A percentile compares a stretch with the other conserved stretches of the same genome.
Evolutionary conservation across 805 yeast species (phyloP).

Genomic region (Suhomyces sp.): DNA sequence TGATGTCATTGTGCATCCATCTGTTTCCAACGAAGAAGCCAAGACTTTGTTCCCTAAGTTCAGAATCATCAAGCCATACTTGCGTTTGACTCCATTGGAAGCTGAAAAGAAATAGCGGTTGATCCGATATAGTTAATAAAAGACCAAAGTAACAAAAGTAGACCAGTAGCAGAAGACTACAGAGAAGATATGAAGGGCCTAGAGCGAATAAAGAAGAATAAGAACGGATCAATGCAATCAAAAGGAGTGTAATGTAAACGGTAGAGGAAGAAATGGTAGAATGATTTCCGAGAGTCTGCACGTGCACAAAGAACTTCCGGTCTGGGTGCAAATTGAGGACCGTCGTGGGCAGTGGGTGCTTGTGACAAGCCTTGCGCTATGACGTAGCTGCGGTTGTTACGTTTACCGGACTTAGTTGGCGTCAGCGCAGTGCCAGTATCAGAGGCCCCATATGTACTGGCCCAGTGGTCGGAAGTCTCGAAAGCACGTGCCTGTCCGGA

Average conservation of each 20-base stretch:
- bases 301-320: background rate
- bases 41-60: slow-evolving; percentile 82
- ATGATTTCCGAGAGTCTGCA: background rate
- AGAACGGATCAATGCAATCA: too few species aligned
- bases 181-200: too few species aligned
- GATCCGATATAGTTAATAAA: slow-evolving; percentile 3
- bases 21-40: slow-evolving; percentile 67
- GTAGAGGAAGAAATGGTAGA: too few species aligned
- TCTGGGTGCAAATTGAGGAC: background rate
- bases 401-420: background rate
- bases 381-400: background rate
- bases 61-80: slow-evolving; percentile 84
- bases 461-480: background rate
- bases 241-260: too few species aligned
- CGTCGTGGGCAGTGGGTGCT: background rate
- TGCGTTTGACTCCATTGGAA: slow-evolving; percentile 59
- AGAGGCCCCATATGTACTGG: background rate
- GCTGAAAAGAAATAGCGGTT: slow-evolving; percentile 15
- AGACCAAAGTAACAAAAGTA: background rate
- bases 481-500: background rate
- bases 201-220: too few species aligned
- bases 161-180: background rate
- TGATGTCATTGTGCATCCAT: slow-evolving; percentile 90
- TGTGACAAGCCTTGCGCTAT: too few species aligned
- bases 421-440: background rate